Percentiles rank a stretch among this genome's conserved stretches.
Evolutionary conservation across 2,329 filamentous ascomycete species (phyloP).

Genomic region (Fusarium siculi): DNA sequence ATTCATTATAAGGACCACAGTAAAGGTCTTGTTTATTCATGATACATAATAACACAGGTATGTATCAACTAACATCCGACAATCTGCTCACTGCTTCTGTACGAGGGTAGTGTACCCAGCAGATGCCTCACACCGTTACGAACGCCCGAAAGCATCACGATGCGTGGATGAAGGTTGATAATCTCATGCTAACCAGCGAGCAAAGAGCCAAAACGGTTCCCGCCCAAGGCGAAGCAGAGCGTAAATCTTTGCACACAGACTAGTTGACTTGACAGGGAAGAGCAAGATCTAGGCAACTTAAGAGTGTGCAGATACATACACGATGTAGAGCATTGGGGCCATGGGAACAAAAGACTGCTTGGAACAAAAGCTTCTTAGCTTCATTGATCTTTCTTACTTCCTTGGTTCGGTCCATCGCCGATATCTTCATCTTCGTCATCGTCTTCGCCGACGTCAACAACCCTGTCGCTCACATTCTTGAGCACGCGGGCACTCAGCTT

Average conservation of each 20-base stretch:
- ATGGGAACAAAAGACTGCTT: neutral
- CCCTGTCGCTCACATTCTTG: constrained; percentile 79
- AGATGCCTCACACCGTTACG: constrained; percentile 48
- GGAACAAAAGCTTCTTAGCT: constrained; percentile 5
- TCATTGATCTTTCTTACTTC: constrained; percentile 49
- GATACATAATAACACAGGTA: constrained; percentile 9
- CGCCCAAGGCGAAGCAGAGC: constrained; percentile 56
- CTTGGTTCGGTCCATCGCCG: constrained; percentile 56
- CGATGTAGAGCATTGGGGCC: neutral
- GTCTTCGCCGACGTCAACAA: constrained; percentile 80
- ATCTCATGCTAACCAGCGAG: constrained; percentile 47
- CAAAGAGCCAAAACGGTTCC: constrained; percentile 62
- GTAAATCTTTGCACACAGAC: constrained; percentile 92
- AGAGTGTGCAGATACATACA: constrained; percentile 78
- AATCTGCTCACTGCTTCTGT: constrained; percentile 44
- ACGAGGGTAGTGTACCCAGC: constrained; percentile 51
- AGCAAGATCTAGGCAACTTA: constrained; percentile 89
- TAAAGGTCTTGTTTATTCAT: neutral
- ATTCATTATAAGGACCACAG: neutral
- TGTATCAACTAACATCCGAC: constrained; percentile 47
- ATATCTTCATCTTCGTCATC: constrained; percentile 67
- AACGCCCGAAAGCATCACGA: constrained; percentile 45
- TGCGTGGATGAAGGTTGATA: constrained; percentile 44
- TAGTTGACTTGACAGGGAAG: constrained; percentile 90
- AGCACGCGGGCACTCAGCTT: constrained; percentile 78